Base-by-base conservation (phyloP, 768 basidiomycete species). In the Butyriboletus loyo region DNA sequence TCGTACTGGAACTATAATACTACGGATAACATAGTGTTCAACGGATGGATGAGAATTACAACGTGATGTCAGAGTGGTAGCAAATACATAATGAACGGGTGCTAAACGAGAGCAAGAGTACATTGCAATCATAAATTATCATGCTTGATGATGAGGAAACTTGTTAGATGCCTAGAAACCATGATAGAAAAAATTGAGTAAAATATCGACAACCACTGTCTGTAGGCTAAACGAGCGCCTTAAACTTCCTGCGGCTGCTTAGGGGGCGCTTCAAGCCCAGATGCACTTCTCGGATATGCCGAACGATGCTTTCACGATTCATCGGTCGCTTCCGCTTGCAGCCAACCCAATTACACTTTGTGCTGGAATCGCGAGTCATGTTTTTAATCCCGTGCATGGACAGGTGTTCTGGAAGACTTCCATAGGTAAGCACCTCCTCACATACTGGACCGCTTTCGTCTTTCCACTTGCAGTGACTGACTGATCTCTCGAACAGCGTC, bases 261-360 rank as follows among this genome's bases (percentile, higher is more conserved):
- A 7, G 48, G 13, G 15, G 28, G 5, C 60, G 65, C 19, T 27
- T 65, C 11, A 45, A 1, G 7, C 10, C 14, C 5, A 62, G 1
- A 10, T 66, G 65, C 0, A 55, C 38, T 24, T 66, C 65, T 0
- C 54, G 25, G 1, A 54, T n/a, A 2, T 67, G 65, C 2, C 65
- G 21, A 24, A 36, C 27, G 11, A 66, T 62, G 6, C 58, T 57
- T 37, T 65, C 56, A 2, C 66, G 63, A 8, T 65, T 66, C 7
- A 66, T 27, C 4, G 15, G 1, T 9, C n/a, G 46, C 34, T 9
- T 39, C 25, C 4, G 30, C 42, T 7, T 46, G 7, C 63, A 64
- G 2, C 34, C 50, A 6, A 4, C 30, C 62, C 64, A 65, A 0
- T 21, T n/a, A 21, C 65, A 66, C 1, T 4, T 32, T 1, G n/a